Conservation (phyloP, 495 filamentous ascomycete genomes). For the Penicillium samsonianum region DNA sequence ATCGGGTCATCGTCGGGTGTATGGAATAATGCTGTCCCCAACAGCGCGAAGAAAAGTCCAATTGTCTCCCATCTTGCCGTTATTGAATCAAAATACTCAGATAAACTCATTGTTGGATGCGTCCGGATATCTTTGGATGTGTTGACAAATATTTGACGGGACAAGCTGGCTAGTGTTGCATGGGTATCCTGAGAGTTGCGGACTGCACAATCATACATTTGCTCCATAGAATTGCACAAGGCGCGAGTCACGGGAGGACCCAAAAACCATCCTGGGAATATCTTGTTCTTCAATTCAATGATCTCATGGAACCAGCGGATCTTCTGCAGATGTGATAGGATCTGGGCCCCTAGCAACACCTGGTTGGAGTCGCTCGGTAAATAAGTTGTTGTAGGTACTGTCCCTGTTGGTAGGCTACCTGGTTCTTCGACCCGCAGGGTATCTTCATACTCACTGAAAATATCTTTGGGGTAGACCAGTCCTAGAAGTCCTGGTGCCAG, state of each 20-base stretch:
- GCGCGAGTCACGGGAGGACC: slow-evolving; percentile 1
- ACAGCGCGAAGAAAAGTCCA: slow-evolving; percentile 11
- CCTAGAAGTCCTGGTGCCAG: neutral
- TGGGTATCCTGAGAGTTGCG: neutral
- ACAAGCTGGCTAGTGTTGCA: neutral
- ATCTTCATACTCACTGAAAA: slow-evolving; percentile 5
- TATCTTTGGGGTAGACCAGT: neutral
- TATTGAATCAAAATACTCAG: slow-evolving; percentile 14
- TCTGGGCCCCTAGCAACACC: slow-evolving; percentile 1
- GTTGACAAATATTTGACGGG: slow-evolving; percentile 4
- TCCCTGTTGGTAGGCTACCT: neutral
- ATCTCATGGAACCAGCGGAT: slow-evolving; percentile 8
- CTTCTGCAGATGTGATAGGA: slow-evolving; percentile 2
- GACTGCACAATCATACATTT: slow-evolving; percentile 4
- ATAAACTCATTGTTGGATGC: slow-evolving; percentile 4
- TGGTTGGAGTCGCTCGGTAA: neutral
- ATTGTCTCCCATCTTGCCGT: slow-evolving; percentile 13
- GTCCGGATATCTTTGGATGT: neutral
- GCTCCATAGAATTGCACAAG: neutral
- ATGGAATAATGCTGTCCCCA: slow-evolving; percentile 8
- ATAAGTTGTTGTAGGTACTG: neutral
- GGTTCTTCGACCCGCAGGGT: neutral
- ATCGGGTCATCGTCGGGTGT: slow-evolving; percentile 11
- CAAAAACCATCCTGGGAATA: neutral
- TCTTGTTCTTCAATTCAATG: slow-evolving; percentile 1